phyloP scores from a whole-genome alignment of 164 flowering plant species.

The Macadamia tetraphylla region DNA sequence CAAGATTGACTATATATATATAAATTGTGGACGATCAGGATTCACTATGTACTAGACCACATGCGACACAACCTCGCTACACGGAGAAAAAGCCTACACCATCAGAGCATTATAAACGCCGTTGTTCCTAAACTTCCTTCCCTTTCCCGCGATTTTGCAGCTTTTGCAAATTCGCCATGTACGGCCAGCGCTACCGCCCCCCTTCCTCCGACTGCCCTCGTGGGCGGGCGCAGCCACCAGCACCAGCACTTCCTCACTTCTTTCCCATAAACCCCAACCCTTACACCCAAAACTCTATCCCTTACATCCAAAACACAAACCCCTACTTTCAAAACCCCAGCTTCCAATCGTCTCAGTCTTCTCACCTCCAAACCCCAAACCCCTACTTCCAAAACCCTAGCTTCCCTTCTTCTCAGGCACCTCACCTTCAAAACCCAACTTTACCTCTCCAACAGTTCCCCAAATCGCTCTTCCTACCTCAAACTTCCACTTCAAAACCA shows the following conservation, averaged over 20 bases:
- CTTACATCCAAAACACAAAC: conserved; percentile 15
- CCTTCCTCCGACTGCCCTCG: conserved; percentile 12
- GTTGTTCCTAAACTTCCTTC: no score
- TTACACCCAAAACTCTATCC: conserved; percentile 4
- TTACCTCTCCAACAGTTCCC: conserved; percentile 12
- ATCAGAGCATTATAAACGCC: no score
- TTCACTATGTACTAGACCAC: no score
- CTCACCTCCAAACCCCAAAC: conserved; percentile 16
- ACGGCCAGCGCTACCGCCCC: conserved; percentile 15
- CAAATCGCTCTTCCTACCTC: not conserved
- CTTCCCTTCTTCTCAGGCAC: not conserved
- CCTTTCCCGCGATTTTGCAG: conserved; percentile 1
- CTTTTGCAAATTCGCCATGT: conserved; percentile 10
- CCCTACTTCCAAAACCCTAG: conserved; percentile 8
- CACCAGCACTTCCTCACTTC: conserved; percentile 10
- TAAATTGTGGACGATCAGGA: no score
- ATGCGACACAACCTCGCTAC: no score
- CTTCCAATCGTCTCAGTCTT: not conserved
- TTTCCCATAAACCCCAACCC: conserved; percentile 13
- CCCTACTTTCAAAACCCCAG: conserved; percentile 7
- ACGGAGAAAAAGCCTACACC: no score
- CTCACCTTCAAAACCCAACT: conserved; percentile 15
- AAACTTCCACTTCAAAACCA: conserved; percentile 1
- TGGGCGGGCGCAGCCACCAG: conserved; percentile 4
- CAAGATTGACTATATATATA: no score